Evolutionary conservation across 225 moss, liverwort and hornwort genomes (phyloP).

Genomic region (Climacium dendroides): DNA sequence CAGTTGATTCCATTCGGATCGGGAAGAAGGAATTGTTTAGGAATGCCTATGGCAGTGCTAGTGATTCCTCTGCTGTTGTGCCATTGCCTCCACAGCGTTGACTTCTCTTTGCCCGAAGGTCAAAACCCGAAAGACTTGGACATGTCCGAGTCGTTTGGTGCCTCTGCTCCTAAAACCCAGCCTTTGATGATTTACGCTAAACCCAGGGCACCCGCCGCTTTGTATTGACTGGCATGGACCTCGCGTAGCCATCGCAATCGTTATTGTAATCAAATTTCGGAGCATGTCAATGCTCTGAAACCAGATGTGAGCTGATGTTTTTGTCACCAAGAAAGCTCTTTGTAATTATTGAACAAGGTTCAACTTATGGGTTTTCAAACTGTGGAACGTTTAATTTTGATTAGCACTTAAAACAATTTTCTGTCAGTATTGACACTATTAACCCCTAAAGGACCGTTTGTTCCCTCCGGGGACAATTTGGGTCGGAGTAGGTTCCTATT

Average conservation of each 20-base stretch:
- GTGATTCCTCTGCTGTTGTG: slow-evolving; percentile 30
- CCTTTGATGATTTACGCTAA: slow-evolving; percentile 16
- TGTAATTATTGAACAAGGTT: not conserved
- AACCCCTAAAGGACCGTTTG: no score
- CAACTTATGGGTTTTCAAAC: not conserved
- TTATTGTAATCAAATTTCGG: not conserved
- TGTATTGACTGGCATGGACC: slow-evolving; percentile 1
- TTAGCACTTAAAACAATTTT: not conserved
- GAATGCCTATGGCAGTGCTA: slow-evolving; percentile 33
- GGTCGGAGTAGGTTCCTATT: no score
- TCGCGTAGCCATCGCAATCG: not conserved
- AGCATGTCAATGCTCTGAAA: not conserved
- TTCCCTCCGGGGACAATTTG: no score
- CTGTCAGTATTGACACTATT: not conserved
- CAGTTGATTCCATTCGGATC: slow-evolving; percentile 54
- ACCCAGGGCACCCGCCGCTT: slow-evolving; percentile 14
- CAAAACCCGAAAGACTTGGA: slow-evolving; percentile 23
- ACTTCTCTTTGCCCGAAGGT: slow-evolving; percentile 29
- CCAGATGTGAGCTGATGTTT: not conserved
- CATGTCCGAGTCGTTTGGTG: slow-evolving; percentile 22
- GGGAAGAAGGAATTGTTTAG: slow-evolving; percentile 52
- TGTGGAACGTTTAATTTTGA: not conserved
- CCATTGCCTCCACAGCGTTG: slow-evolving; percentile 41
- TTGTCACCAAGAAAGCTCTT: not conserved
- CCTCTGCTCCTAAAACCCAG: not conserved